Conservation (phyloP, 2,329 filamentous ascomycete genomes). For the Mycosphaerella sp. region DNA sequence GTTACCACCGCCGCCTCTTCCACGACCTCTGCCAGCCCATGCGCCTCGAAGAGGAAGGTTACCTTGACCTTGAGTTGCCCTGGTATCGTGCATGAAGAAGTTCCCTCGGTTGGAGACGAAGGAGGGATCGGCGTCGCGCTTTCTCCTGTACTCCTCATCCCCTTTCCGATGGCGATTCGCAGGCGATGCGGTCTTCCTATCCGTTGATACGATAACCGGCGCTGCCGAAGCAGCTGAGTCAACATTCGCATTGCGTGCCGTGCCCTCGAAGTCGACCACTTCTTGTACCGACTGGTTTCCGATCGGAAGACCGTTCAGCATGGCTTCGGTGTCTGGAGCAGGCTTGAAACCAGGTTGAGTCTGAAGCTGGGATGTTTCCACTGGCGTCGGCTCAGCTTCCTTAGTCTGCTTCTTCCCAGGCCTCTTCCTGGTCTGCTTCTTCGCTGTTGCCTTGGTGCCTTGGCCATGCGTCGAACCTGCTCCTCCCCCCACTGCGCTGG, state of each 20-base stretch:
- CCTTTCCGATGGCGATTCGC: constrained; percentile 72
- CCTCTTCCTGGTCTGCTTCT: constrained; percentile 32
- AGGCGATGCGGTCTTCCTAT: constrained; percentile 40
- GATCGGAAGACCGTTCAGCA: constrained; percentile 54
- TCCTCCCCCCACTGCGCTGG: constrained; percentile 22
- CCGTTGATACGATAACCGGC: constrained; percentile 10
- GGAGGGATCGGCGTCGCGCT: constrained; percentile 79
- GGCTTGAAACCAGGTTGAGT: constrained; percentile 35
- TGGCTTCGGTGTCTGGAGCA: constrained; percentile 53
- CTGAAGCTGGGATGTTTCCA: constrained; percentile 20
- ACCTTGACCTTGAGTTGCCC: constrained; percentile 38
- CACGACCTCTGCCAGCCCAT: constrained; percentile 51
- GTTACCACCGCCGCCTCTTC: constrained; percentile 55
- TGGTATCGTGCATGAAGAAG: constrained; percentile 95
- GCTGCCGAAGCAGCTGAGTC: constrained; percentile 27
- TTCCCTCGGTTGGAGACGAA: constrained; percentile 91
- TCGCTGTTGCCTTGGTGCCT: constrained; percentile 26
- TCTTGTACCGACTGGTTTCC: constrained; percentile 36
- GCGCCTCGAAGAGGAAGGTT: constrained; percentile 22
- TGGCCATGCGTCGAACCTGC: constrained; percentile 11
- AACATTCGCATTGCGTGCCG: constrained; percentile 31
- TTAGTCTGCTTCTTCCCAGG: constrained; percentile 25
- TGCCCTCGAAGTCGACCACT: constrained; percentile 48
- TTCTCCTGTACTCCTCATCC: constrained; percentile 84
- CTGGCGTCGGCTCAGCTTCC: constrained; percentile 18